These are phyloP conservation scores for Cytidiella melzeri DNA, from an alignment of 768 basidiomycete genomes.

Conservation along the genomic window DNA sequence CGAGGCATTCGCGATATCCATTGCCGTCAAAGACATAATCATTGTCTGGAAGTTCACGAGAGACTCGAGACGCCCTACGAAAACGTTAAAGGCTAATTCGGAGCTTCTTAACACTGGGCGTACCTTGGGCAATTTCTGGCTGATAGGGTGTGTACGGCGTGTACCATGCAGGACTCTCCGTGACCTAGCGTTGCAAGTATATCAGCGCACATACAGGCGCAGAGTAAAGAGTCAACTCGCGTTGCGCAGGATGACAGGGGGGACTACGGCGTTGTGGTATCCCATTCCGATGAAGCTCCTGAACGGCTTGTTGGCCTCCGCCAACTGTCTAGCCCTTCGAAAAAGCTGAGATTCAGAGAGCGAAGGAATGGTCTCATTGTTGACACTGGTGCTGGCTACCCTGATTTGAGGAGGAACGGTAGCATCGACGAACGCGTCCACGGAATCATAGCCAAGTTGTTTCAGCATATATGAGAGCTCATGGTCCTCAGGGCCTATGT, in stretches of 20 bases:
- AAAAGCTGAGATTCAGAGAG: conserved; percentile 86
- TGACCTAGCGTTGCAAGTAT: conserved; percentile 42
- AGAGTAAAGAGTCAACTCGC: conserved; percentile 35
- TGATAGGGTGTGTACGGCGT: conserved; percentile 96
- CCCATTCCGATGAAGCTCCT: conserved; percentile 99
- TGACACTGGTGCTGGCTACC: conserved; percentile 52
- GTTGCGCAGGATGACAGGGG: conserved; percentile 92
- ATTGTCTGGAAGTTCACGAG: conserved; percentile 97
- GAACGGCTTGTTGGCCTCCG: conserved; percentile 71
- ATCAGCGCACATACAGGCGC: background rate
- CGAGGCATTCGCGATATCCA: conserved; percentile 95
- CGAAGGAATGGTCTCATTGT: conserved; percentile 61
- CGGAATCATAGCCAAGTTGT: conserved; percentile 74
- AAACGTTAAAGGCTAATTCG: background rate
- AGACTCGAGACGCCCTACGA: conserved; percentile 85
- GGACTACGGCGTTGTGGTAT: conserved; percentile 91
- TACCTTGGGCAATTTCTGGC: conserved; percentile 97
- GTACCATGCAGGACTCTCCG: conserved; percentile 98
- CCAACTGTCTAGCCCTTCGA: conserved; percentile 67
- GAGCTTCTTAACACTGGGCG: conserved; percentile 4
- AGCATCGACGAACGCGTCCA: conserved; percentile 83
- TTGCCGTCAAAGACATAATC: conserved; percentile 87
- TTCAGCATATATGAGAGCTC: conserved; percentile 81
- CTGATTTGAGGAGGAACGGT: conserved; percentile 82
- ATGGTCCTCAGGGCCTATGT: conserved; percentile 85